phyloP scores from a whole-genome alignment of 768 basidiomycete species.

The Clavulina sp. region DNA sequence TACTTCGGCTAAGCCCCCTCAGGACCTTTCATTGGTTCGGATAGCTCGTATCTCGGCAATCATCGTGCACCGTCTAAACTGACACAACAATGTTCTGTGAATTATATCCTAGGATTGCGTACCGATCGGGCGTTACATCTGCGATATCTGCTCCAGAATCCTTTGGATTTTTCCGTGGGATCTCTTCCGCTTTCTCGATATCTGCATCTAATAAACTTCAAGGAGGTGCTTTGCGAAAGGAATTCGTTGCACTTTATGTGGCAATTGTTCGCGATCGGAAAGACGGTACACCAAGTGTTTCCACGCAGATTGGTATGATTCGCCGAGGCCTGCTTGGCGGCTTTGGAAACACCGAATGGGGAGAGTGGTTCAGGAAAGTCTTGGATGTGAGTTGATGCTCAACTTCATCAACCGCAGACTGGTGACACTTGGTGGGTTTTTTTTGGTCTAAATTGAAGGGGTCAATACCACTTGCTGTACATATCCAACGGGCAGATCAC shows the following conservation, averaged over 20 bases:
- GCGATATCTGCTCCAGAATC: slow-evolving; percentile 45
- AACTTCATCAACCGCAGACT: too few relatives aligned
- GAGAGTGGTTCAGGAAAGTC: slow-evolving; percentile 31
- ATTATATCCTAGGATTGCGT: slow-evolving; percentile 47
- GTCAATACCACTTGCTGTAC: slow-evolving; percentile 39
- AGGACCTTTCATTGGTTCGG: too few relatives aligned
- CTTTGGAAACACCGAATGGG: slow-evolving; percentile 25
- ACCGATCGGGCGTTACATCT: slow-evolving; percentile 57
- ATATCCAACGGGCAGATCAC: slow-evolving; percentile 46
- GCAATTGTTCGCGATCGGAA: slow-evolving; percentile 29
- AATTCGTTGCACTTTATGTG: slow-evolving; percentile 51
- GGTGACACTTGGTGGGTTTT: not conserved
- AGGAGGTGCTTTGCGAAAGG: slow-evolving; percentile 40
- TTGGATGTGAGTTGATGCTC: slow-evolving; percentile 24
- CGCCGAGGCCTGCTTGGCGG: slow-evolving; percentile 23
- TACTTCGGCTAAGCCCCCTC: not conserved
- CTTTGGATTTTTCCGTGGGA: slow-evolving; percentile 39
- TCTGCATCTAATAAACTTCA: slow-evolving; percentile 42
- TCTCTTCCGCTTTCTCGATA: slow-evolving; percentile 43
- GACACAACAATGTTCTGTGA: too few relatives aligned
- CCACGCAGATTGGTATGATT: slow-evolving; percentile 65
- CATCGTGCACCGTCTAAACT: too few relatives aligned
- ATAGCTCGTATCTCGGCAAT: too few relatives aligned
- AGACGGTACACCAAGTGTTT: slow-evolving; percentile 43
- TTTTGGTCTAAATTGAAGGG: slow-evolving; percentile 24